Base-by-base conservation (phyloP, 345 rosid species). In the Abelmoschus esculentus region DNA sequence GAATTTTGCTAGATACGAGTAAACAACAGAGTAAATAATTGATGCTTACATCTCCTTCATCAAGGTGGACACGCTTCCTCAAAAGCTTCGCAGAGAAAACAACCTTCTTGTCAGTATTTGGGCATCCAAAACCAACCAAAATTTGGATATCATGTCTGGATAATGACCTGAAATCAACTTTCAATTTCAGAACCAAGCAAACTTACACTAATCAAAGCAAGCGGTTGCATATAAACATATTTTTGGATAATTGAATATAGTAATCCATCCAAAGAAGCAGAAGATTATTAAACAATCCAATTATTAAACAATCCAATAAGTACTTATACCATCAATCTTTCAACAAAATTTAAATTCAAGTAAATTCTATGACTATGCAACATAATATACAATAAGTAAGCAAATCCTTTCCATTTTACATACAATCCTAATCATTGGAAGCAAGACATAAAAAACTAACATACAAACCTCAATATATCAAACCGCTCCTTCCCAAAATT, bases 401-500 rank as follows among this genome's bases (percentile, higher is more conserved):
- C 29, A 6, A 34, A 57, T 19, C 13, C 17, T 10, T 56, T 61
- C 38, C 72, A 50, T 6, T 47, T 15, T 7, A 55, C 31, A 22
- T 32, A 17, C 32, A 32, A 53, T 50, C 7, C n/a, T 42, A 53
- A 53, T 19, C 12, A 50, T 57, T 14, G 19, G 32, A 44, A 62
- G 44, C 53, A 19, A 34, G 7, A 50, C 9, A 7, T 8, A n/a
- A 32, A 5, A 26, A 42, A 12, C 31, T 19, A 19, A 60, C 17
- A 54, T 31, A 65, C 87, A 55, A 79, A 93, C 98, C 98, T 93
- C 75, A 93, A 71, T 61, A 91, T 93, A 80, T 95, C 99, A 42
- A 95, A 95, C 55, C 98, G 96, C 80, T 91, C 97, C 69, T 91
- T 95, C 63, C 99, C 99, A 31, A 95, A 90, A 83, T 90, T 90